Base-by-base conservation (phyloP, 495 filamentous ascomycete species). In the Penicillium mononematosum region DNA sequence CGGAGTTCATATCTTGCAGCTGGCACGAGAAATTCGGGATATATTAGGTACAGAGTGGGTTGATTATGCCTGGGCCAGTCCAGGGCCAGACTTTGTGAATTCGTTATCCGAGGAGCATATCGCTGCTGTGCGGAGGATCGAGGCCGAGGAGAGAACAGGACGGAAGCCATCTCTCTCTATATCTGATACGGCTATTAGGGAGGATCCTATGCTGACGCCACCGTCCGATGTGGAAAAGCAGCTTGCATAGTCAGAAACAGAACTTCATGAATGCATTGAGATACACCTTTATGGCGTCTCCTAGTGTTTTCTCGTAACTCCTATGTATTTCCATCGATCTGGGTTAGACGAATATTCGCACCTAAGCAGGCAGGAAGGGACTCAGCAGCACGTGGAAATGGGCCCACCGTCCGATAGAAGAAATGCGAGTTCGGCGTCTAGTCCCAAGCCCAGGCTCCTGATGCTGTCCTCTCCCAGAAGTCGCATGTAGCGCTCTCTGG, bases 21-120 rank as follows among this genome's bases (percentile, higher is more conserved):
- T 91, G 24, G 83, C 86, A 1, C 74, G 82, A 54, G 76, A 83
- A 11, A 79, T 94, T 56, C 83, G 84, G 69, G 75, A 83, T 42
- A 75, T 85, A 1, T 64, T 94, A 48, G 86, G 85, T 4, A 29
- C 64, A 0, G 70, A 78, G 19, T 92, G 88, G 85, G 75, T 87
- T 25, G 89, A 90, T 58, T 90, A 85, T 63, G 76, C 76, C 12
- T 94, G 90, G 90, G 72, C 72, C 4, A 92, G 88, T 62, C 88
- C 88, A 0, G 73, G 67, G 0, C 66, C 76, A 12, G 83, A 76
- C 3, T 92, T 83, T 58, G 78, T 86, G 39, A 91, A 90, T 58
- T 61, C 66, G n/a, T 55, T 76, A 2, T 58, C 75, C 5, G 61
- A 65, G 0, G 69, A 71, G 17, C 75, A 78, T 62, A 4, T 71